These are phyloP conservation scores for Leccinum sublutescens DNA, from an alignment of 768 basidiomycete genomes.

Conservation along the genomic window DNA sequence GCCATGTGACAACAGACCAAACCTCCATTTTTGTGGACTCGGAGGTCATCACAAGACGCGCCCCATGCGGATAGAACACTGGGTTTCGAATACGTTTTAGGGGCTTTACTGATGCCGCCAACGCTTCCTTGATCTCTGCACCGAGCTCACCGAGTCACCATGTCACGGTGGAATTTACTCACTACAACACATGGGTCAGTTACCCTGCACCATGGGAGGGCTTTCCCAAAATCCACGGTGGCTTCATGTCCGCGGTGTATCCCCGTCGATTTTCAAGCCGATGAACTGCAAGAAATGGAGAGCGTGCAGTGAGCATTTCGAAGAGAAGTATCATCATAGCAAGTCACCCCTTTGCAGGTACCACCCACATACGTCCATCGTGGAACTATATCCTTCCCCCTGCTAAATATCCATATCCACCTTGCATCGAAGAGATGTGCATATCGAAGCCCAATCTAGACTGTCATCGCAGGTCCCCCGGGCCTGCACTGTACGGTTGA, in stretches of 20 bases:
- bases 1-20: neutral
- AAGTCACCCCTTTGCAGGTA: slow-evolving; percentile 14
- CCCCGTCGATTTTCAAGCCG: slow-evolving; percentile 1
- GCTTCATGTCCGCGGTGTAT: slow-evolving; percentile 22
- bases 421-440: slow-evolving; percentile 4
- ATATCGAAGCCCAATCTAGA: slow-evolving; percentile 12
- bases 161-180: slow-evolving; percentile 35
- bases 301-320: neutral
- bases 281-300: slow-evolving; percentile 8
- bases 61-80: slow-evolving; percentile 24
- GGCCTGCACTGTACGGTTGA: neutral
- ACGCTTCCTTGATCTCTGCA: neutral
- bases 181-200: neutral
- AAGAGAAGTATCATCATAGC: neutral
- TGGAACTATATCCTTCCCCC: slow-evolving; percentile 17
- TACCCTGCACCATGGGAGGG: neutral
- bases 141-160: neutral
- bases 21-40: too few species aligned
- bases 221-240: neutral
- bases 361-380: slow-evolving; percentile 13
- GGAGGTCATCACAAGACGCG: slow-evolving; percentile 11
- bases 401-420: slow-evolving; percentile 13
- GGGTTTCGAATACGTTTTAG: slow-evolving; percentile 5
- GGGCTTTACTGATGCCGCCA: neutral
- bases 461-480: neutral